These are phyloP conservation scores for Ceratobasidium sp. DNA, from an alignment of 1,284 basidiomycete genomes.

Conservation along the genomic window DNA sequence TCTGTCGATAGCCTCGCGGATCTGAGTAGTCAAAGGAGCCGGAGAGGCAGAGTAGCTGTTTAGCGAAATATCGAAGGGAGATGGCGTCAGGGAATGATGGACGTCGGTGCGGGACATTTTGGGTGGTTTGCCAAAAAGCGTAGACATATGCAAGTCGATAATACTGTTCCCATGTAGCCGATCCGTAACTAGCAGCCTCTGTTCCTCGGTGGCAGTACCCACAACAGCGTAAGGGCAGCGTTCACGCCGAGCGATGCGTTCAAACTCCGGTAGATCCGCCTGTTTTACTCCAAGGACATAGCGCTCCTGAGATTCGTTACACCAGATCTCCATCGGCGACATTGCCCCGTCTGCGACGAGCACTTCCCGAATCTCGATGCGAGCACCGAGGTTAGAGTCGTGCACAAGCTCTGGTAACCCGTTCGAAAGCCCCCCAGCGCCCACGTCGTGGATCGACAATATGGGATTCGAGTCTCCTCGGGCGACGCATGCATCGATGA, in stretches of 20 bases:
- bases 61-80: constrained; percentile 81
- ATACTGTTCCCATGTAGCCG: constrained; percentile 83
- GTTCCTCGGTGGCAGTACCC: constrained; percentile 84
- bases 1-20: constrained; percentile 78
- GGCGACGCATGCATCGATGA: constrained; percentile 91
- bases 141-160: constrained; percentile 93
- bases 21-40: constrained; percentile 60
- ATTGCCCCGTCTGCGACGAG: constrained; percentile 92
- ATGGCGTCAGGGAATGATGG: constrained; percentile 66
- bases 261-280: constrained; percentile 70
- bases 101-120: constrained; percentile 86
- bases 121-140: constrained; percentile 96
- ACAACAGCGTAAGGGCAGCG: constrained; percentile 94
- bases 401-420: constrained; percentile 98
- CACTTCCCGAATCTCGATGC: constrained; percentile 95
- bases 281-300: constrained; percentile 92
- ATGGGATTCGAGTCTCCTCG: constrained; percentile 83
- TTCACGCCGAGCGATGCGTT: constrained; percentile 86
- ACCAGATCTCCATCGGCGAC: constrained; percentile 99
- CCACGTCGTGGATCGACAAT: constrained; percentile 97
- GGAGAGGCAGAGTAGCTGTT: constrained; percentile 70
- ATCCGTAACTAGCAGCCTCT: constrained; percentile 92
- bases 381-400: constrained; percentile 90
- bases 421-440: constrained; percentile 96
- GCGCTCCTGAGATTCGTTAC: constrained; percentile 98